Conservation (phyloP, 2,329 filamentous ascomycete genomes). For the Colletotrichum cuscutae region DNA sequence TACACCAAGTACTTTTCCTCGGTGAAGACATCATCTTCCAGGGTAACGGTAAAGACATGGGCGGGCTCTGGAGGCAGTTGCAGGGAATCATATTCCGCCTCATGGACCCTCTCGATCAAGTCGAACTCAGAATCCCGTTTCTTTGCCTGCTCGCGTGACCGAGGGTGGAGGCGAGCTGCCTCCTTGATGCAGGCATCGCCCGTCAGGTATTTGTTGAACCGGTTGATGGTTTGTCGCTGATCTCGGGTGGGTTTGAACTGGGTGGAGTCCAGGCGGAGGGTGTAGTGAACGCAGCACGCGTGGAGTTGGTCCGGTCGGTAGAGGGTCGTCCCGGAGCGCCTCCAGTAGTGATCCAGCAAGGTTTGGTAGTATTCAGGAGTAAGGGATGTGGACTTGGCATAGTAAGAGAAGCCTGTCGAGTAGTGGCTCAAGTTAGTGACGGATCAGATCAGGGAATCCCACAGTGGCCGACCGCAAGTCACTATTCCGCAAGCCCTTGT, state of each 20-base stretch:
- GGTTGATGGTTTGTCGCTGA: slow-evolving; percentile 80
- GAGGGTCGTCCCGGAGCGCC: slow-evolving; percentile 75
- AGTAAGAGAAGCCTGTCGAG: slow-evolving; percentile 76
- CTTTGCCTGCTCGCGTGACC: slow-evolving; percentile 72
- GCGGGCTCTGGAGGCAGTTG: slow-evolving; percentile 71
- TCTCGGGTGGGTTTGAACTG: slow-evolving; percentile 75
- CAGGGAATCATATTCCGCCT: slow-evolving; percentile 67
- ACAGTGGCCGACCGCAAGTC: slow-evolving; percentile 2
- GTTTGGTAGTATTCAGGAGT: slow-evolving; percentile 75
- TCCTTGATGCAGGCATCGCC: slow-evolving; percentile 75
- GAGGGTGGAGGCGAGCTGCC: slow-evolving; percentile 71
- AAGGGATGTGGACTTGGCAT: slow-evolving; percentile 70
- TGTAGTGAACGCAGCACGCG: slow-evolving; percentile 94
- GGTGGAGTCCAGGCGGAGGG: slow-evolving; percentile 76
- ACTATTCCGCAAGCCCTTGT: neutral
- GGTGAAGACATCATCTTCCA: slow-evolving; percentile 77
- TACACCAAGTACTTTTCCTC: slow-evolving; percentile 81
- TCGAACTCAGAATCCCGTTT: slow-evolving; percentile 75
- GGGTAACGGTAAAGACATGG: slow-evolving; percentile 74
- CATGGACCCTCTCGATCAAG: slow-evolving; percentile 74
- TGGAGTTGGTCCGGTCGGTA: slow-evolving; percentile 82
- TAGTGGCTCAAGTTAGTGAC: slow-evolving; percentile 39
- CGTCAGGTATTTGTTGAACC: slow-evolving; percentile 77
- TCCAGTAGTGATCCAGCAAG: slow-evolving; percentile 81
- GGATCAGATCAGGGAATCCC: neutral